These are phyloP conservation scores for Sporormia fimetaria DNA, from an alignment of 495 filamentous ascomycete genomes.

Conservation along the genomic window DNA sequence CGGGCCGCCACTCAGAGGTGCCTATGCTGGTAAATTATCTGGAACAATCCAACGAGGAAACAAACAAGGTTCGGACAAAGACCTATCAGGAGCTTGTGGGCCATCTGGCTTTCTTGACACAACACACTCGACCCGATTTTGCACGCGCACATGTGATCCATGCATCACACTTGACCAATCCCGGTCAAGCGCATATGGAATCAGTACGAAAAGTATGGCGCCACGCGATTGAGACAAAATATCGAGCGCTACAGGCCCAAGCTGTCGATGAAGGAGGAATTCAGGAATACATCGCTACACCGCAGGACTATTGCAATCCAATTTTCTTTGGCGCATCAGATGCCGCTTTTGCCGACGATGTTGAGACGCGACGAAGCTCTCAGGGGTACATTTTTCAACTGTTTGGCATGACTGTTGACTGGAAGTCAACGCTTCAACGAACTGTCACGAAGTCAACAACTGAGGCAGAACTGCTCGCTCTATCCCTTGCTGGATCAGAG, in stretches of 20 bases:
- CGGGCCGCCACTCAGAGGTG: too few species aligned
- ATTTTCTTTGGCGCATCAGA: conserved; percentile 7
- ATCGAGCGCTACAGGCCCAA: too few species aligned
- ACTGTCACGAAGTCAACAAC: conserved; percentile 24
- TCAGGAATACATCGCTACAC: not conserved
- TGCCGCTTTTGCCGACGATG: conserved; percentile 11
- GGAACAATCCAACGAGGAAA: too few species aligned
- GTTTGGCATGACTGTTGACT: conserved; percentile 22
- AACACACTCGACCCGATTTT: conserved; percentile 11
- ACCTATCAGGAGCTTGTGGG: too few species aligned
- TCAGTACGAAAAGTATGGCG: not conserved
- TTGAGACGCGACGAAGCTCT: conserved; percentile 11
- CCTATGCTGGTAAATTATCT: too few species aligned
- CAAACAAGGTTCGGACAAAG: too few species aligned
- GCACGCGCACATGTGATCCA: not conserved
- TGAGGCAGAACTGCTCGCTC: conserved; percentile 4
- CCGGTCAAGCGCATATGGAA: not conserved
- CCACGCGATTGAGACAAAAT: conserved; percentile 5
- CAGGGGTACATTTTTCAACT: conserved; percentile 25
- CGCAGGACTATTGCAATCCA: not conserved
- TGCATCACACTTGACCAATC: conserved; percentile 2
- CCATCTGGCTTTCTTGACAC: too few species aligned
- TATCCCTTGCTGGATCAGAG: not conserved
- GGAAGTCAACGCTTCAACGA: conserved; percentile 24
- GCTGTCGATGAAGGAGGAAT: too few species aligned